phyloP scores from a whole-genome alignment of 2,329 filamentous ascomycete species.

The Exophiala calicioides region DNA sequence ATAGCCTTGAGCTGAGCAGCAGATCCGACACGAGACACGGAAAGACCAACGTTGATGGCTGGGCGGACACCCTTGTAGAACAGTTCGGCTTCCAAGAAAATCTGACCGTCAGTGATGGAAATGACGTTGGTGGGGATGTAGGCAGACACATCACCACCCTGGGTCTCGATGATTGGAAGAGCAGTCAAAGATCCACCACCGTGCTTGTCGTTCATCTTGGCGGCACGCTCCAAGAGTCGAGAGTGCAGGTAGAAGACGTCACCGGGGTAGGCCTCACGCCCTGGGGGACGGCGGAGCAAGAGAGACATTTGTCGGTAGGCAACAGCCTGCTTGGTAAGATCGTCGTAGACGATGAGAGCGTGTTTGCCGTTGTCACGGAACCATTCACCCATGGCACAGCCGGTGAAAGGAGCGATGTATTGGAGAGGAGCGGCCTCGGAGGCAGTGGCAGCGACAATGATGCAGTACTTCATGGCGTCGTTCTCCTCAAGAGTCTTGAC shows the following conservation, averaged over 20 bases:
- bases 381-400: conserved; percentile 63
- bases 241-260: conserved; percentile 99
- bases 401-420: conserved; percentile 92
- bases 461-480: conserved; percentile 97
- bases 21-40: conserved; percentile 99
- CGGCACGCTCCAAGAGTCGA: conserved; percentile 97
- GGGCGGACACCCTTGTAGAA: conserved; percentile 99
- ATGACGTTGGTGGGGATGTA: conserved; percentile 99
- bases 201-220: conserved; percentile 97
- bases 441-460: conserved; percentile 92
- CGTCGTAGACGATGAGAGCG: conserved; percentile 87
- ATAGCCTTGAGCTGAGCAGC: conserved; percentile 99
- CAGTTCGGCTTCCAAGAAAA: conserved; percentile 98
- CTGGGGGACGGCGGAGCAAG: conserved; percentile 92
- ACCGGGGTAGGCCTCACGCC: conserved; percentile 99
- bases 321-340: conserved; percentile 90
- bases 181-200: conserved; percentile 96
- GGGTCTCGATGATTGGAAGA: conserved; percentile 97
- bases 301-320: conserved; percentile 99
- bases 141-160: conserved; percentile 99
- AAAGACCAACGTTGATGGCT: conserved; percentile 99
- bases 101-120: conserved; percentile 99
- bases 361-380: conserved; percentile 88
- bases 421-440: conserved; percentile 95
- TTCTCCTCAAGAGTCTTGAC: conserved; percentile 99